phyloP scores from a whole-genome alignment of 345 rosid genomes.

The Jatropha curcas region DNA sequence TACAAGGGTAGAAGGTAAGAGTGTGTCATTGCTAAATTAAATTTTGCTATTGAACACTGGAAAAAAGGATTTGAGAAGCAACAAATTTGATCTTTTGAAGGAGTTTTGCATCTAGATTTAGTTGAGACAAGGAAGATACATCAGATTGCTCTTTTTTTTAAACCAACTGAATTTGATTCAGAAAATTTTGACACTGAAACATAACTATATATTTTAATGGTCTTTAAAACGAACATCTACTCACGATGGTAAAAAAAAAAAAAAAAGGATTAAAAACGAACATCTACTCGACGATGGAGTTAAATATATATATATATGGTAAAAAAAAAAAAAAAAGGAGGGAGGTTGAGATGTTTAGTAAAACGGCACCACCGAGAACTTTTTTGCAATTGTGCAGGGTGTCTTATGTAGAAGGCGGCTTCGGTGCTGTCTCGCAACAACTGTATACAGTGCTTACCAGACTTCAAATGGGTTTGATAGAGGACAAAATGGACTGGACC shows the following conservation, averaged over 20 bases:
- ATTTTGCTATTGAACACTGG: not conserved
- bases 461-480: slow-evolving; percentile 86
- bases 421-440: slow-evolving; percentile 62
- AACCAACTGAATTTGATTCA: no score
- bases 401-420: slow-evolving; percentile 60
- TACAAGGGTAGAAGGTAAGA: slow-evolving; percentile 69
- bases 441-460: slow-evolving; percentile 70
- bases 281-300: no score
- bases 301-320: no score
- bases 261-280: no score
- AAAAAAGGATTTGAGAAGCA: not conserved
- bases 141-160: not conserved
- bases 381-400: slow-evolving; percentile 46
- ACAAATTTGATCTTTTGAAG: not conserved
- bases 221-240: no score
- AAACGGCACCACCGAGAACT: not conserved
- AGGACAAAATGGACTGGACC: slow-evolving; percentile 90
- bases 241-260: no score
- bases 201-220: no score
- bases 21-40: not conserved
- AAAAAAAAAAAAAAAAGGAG: no score
- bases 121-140: not conserved
- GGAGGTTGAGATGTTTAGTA: no score
- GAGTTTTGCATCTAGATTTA: not conserved
- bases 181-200: no score